Evolutionary conservation across 208 protist species (phyloP), one percentile per base, ranked within the genome.

Genomic region (Tetramitus jugosus): DNA sequence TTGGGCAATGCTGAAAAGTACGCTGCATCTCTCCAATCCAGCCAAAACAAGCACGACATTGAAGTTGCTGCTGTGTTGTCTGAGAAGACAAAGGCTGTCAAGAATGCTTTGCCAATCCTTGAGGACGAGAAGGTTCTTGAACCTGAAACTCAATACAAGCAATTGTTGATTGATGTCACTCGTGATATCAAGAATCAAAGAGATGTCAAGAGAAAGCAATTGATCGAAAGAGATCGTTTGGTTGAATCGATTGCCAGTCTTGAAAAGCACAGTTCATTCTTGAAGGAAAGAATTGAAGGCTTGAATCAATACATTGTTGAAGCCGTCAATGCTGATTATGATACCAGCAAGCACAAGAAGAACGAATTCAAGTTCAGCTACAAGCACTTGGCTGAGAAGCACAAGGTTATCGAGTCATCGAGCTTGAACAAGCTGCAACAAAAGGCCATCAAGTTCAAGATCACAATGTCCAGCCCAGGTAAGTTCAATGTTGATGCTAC

Each of bases 401-500:
- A 80, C 64, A 78, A 79, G 56, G 84, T 88, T 7, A 88, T 88
- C 61, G 79, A 83, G 14, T 84, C 85, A 39, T 39, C 87, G 83
- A 60, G 78, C 82, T 71, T 77, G 82, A 3, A 76, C 78, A 13
- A 53, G 42, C n/a, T 60, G 85, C 39, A 77, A 75, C 7, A 76
- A 65, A 75, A 88, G 83, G 64, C 80, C 68, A 39, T 87, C 61
- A 42, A 84, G 80, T 76, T 87, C 85, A 45, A 68, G n/a, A 88
- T 88, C n/a, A 81, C 79, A 6, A 85, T 80, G 26, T 72, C 78
- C 14, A 78, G 81, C 2, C 80, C 80, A 43, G 85, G 85, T 77
- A 61, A 84, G 3, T 88, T 88, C 43, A 79, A 87, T 68, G 79
- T 88, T 37, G 81, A 78, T 23, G 85, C 83, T 42, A 88, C 85